Evolutionary conservation across 768 basidiomycete species (phyloP).

Genomic region (Psilocybe cyanescens): DNA sequence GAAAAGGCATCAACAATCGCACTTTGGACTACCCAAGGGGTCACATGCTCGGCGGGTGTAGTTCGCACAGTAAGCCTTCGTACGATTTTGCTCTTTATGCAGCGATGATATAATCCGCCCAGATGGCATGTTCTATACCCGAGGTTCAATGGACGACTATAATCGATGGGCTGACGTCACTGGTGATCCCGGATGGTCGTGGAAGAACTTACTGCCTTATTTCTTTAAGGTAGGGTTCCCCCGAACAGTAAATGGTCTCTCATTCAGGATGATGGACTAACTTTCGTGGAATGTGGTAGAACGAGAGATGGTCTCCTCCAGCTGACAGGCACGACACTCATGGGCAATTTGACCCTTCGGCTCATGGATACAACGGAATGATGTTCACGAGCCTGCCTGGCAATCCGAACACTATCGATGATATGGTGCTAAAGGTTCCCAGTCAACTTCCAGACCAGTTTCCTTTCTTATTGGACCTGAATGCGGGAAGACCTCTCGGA

Average conservation of each 20-base stretch:
- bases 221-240: constrained; percentile 8
- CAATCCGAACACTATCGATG: constrained; percentile 30
- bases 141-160: constrained; percentile 10
- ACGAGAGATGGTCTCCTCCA: constrained; percentile 22
- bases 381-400: constrained; percentile 25
- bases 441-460: constrained; percentile 34
- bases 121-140: constrained; percentile 10
- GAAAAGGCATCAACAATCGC: not conserved
- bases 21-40: constrained; percentile 7
- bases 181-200: constrained; percentile 13
- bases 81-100: not conserved
- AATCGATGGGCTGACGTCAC: constrained; percentile 9
- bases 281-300: constrained; percentile 6
- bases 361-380: constrained; percentile 22
- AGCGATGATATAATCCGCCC: not conserved
- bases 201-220: constrained; percentile 7
- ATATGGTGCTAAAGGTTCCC: constrained; percentile 35
- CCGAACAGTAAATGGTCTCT: not conserved
- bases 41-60: constrained; percentile 10
- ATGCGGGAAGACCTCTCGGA: not conserved
- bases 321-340: constrained; percentile 19
- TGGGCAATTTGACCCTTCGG: constrained; percentile 21
- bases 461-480: constrained; percentile 25
- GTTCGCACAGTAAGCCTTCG: constrained; percentile 11
- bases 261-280: not conserved